phyloP scores from a whole-genome alignment of 2,329 filamentous ascomycete species.

The Emergomyces pasteurianus region DNA sequence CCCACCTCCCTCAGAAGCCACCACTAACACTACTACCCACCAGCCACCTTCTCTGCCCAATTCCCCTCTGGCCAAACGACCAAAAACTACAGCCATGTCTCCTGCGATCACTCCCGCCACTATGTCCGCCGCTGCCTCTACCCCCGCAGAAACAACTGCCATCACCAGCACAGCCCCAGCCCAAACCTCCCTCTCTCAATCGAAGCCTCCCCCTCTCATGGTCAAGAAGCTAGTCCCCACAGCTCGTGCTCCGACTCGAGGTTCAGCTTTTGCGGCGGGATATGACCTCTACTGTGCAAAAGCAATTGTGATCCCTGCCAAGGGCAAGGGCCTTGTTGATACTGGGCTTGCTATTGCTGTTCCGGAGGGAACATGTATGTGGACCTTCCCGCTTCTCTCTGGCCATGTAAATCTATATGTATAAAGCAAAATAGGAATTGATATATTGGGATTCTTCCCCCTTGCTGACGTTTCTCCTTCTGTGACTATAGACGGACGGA shows the following conservation, averaged over 20 bases:
- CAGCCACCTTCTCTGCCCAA: conserved; percentile 49
- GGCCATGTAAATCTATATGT: neutral
- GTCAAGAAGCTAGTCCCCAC: conserved; percentile 78
- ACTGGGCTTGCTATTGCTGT: conserved; percentile 88
- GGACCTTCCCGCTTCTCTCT: neutral
- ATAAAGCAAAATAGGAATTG: neutral
- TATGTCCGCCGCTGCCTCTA: conserved; percentile 16
- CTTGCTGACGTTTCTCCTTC: neutral
- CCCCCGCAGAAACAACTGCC: conserved; percentile 6
- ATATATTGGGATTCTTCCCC: neutral
- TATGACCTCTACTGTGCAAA: conserved; percentile 82
- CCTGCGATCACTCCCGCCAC: conserved; percentile 8
- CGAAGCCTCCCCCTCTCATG: conserved; percentile 50
- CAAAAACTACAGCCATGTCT: conserved; percentile 43
- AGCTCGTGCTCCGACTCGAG: conserved; percentile 74
- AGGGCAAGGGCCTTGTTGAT: conserved; percentile 75
- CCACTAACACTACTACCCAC: conserved; percentile 21
- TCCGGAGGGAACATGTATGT: conserved; percentile 76
- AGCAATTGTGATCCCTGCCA: conserved; percentile 62
- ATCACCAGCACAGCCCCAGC: conserved; percentile 12
- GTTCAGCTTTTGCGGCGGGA: conserved; percentile 78
- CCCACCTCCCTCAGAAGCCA: conserved; percentile 22
- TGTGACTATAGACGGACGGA: conserved; percentile 57
- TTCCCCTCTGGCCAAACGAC: conserved; percentile 69
- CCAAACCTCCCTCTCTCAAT: conserved; percentile 27